A percentile compares a stretch with the other conserved stretches of the same genome.
phyloP scores from a whole-genome alignment of 176 grass and related monocot genomes.

The Dendrocalamus sinicus region DNA sequence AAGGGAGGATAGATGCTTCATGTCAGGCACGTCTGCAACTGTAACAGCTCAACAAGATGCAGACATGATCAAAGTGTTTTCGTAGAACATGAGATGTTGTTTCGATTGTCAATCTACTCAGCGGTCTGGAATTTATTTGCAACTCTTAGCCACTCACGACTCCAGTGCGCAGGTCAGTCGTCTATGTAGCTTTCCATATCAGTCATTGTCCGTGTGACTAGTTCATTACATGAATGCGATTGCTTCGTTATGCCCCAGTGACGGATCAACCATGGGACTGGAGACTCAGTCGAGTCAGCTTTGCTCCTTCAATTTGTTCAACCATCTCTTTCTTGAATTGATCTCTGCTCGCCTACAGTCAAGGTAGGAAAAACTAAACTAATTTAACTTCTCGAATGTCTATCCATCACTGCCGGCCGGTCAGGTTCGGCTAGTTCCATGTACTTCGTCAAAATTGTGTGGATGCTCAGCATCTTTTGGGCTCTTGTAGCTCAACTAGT shows the following conservation, averaged over 20 bases:
- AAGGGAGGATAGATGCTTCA: not conserved
- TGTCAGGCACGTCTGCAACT: not conserved
- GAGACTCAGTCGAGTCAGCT: no score
- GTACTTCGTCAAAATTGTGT: no score
- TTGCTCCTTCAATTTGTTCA: not conserved
- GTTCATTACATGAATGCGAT: not conserved
- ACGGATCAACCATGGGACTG: not conserved
- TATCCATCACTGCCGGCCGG: not conserved
- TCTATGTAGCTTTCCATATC: not conserved
- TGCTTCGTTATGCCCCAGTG: not conserved
- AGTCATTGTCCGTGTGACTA: not conserved
- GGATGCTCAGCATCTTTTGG: not conserved
- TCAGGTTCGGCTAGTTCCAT: not conserved
- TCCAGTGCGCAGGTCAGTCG: not conserved
- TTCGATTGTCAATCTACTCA: not conserved
- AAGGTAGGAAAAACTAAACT: not conserved
- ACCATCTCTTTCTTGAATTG: not conserved
- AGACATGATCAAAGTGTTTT: not conserved
- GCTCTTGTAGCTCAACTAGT: not conserved
- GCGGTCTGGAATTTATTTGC: slow-evolving; percentile 20
- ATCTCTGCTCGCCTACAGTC: not conserved
- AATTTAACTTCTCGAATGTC: not conserved
- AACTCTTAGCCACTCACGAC: not conserved
- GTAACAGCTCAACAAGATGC: slow-evolving; percentile 5
- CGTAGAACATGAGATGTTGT: not conserved